Conservation (phyloP, 1,139 yeast species). For the Yarrowia galli region DNA sequence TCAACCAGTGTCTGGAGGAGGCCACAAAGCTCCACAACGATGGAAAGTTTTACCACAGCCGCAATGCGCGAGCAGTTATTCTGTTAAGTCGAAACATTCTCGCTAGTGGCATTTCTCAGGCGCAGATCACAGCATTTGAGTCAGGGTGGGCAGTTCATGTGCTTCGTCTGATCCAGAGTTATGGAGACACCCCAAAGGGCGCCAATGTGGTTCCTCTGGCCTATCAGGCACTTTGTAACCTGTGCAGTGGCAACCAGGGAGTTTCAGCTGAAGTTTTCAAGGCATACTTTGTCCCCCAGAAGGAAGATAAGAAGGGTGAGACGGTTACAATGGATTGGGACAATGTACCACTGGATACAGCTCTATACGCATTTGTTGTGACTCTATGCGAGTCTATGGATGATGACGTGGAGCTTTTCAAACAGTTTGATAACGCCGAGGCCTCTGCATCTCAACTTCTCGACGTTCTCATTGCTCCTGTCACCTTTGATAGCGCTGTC, state of each 20-base stretch:
- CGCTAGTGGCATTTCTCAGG: constrained; percentile 22
- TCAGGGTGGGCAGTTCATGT: constrained; percentile 10
- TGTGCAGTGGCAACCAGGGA: constrained; percentile 32
- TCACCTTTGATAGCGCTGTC: constrained; percentile 9
- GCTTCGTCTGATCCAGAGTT: constrained; percentile 5
- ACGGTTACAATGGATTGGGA: background rate
- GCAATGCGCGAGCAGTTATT: constrained; percentile 29
- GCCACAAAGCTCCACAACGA: background rate
- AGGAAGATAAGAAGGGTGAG: background rate
- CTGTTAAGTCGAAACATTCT: constrained; percentile 24
- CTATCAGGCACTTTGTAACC: constrained; percentile 25
- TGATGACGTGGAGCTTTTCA: constrained; percentile 15
- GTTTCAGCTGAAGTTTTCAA: constrained; percentile 1
- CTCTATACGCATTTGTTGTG: constrained; percentile 25
- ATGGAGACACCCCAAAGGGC: background rate
- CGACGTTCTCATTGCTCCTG: constrained; percentile 16
- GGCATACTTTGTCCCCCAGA: background rate
- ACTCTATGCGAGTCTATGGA: constrained; percentile 13
- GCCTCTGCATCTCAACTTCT: constrained; percentile 1
- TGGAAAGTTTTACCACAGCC: constrained; percentile 24
- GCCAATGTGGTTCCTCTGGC: constrained; percentile 23
- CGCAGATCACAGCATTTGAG: constrained; percentile 20
- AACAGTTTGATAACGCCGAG: constrained; percentile 5
- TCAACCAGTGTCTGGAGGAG: constrained; percentile 17
- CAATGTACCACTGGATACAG: background rate